Percentiles rank a stretch among this genome's conserved stretches.
These are phyloP conservation scores for Artemisia argyi DNA, from an alignment of 129 eudicot genomes.

Conservation along the genomic window DNA sequence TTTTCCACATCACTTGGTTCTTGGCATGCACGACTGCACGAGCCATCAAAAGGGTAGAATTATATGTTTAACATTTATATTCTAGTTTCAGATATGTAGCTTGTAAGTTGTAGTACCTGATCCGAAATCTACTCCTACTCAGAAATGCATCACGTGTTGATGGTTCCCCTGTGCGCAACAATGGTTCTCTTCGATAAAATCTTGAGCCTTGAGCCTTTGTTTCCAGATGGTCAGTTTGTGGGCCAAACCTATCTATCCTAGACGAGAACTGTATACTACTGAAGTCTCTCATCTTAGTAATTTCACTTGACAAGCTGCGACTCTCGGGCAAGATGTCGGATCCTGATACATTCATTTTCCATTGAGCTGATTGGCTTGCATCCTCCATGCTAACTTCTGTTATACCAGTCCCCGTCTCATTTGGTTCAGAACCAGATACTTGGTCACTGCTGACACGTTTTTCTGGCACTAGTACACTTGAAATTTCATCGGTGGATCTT, in stretches of 20 bases:
- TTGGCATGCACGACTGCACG: too few species aligned
- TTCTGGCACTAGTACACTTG: slow-evolving; percentile 29
- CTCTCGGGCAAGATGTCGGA: slow-evolving; percentile 18
- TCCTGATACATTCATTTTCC: slow-evolving; percentile 38
- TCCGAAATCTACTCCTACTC: slow-evolving; percentile 22
- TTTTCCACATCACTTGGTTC: too few species aligned
- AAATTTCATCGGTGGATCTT: slow-evolving; percentile 19
- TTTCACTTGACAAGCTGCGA: slow-evolving; percentile 20
- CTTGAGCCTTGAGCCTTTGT: slow-evolving; percentile 25
- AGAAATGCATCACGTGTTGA: slow-evolving; percentile 18
- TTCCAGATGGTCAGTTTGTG: slow-evolving; percentile 23
- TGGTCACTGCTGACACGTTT: slow-evolving; percentile 30
- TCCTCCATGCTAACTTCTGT: slow-evolving; percentile 17
- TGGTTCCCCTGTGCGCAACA: slow-evolving; percentile 3
- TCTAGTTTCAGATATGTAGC: too few species aligned
- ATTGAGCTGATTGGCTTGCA: slow-evolving; percentile 30
- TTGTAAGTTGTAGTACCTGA: slow-evolving; percentile 27
- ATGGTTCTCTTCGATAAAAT: slow-evolving; percentile 28
- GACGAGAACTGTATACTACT: slow-evolving; percentile 8
- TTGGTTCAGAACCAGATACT: slow-evolving; percentile 22
- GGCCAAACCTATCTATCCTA: slow-evolving; percentile 7
- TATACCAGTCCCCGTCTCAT: neutral
- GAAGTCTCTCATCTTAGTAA: slow-evolving; percentile 10
- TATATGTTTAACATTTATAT: too few species aligned
- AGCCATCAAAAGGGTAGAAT: too few species aligned